A percentile compares a stretch with the other conserved stretches of the same genome.
phyloP scores from a whole-genome alignment of 2,329 filamentous ascomycete genomes.

The Gnomoniopsis sp. region DNA sequence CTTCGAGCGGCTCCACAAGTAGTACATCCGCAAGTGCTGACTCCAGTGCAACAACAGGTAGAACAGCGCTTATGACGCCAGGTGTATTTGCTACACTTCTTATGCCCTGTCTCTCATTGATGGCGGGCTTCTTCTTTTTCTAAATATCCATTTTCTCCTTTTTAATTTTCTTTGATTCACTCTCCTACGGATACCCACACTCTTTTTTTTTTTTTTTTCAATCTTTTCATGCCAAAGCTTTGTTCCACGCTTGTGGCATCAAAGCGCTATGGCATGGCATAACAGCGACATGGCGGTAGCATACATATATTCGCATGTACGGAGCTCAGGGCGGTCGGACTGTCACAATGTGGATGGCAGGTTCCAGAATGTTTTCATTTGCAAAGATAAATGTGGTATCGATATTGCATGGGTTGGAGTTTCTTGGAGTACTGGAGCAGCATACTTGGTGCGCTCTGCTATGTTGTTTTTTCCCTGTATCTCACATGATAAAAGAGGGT shows the following conservation, averaged over 20 bases:
- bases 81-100: slow-evolving; percentile 8
- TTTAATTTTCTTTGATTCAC: not conserved
- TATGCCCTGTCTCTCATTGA: slow-evolving; percentile 10
- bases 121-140: slow-evolving; percentile 11
- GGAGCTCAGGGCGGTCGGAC: not conserved
- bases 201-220: not conserved
- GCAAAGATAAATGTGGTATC: not conserved
- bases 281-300: not conserved
- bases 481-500: not conserved
- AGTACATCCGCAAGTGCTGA: slow-evolving; percentile 13
- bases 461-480: not conserved
- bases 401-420: no score
- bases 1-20: not conserved
- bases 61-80: not conserved
- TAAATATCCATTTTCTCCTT: not conserved
- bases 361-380: not conserved
- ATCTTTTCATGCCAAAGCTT: not conserved
- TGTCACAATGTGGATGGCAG: not conserved
- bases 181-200: not conserved
- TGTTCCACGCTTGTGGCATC: not conserved
- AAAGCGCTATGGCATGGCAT: not conserved
- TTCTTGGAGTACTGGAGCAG: no score
- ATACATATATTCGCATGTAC: not conserved
- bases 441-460: no score
- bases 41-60: slow-evolving; percentile 7